Conservation (phyloP, 106 monocot species). For the Dendrobium huoshanense region DNA sequence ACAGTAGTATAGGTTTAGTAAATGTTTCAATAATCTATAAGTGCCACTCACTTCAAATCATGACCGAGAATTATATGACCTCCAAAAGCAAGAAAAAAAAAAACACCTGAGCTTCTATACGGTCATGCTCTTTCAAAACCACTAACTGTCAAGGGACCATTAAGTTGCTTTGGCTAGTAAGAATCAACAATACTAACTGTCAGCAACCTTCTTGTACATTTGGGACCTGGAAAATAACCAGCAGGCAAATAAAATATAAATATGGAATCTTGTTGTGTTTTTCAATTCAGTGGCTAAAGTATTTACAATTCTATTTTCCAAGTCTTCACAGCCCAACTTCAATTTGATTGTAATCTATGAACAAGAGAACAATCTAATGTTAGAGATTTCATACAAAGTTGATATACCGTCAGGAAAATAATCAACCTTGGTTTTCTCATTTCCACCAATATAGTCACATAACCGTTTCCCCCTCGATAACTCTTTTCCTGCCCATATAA, state of each 20-base stretch:
- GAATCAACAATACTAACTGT: background rate
- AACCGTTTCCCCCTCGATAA: conserved; percentile 26
- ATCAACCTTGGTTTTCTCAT: conserved; percentile 53
- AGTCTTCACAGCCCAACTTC: background rate
- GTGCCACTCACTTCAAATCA: background rate
- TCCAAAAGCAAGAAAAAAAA: background rate
- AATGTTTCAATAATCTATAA: background rate
- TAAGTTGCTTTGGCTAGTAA: background rate
- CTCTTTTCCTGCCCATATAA: conserved; percentile 53
- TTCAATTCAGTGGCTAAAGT: background rate
- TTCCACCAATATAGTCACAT: conserved; percentile 39
- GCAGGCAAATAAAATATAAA: background rate
- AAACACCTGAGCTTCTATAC: background rate
- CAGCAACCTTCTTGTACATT: background rate
- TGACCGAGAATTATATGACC: background rate
- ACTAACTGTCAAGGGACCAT: background rate
- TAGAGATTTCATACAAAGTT: background rate
- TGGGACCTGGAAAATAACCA: background rate
- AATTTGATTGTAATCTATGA: conserved; percentile 30
- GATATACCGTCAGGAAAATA: background rate
- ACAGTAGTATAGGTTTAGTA: background rate
- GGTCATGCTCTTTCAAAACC: background rate
- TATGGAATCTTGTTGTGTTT: background rate
- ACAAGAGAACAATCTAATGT: background rate
- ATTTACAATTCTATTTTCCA: background rate